Evolutionary conservation across 2,329 filamentous ascomycete species (phyloP).

Genomic region (Cladophialophora yegresii): DNA sequence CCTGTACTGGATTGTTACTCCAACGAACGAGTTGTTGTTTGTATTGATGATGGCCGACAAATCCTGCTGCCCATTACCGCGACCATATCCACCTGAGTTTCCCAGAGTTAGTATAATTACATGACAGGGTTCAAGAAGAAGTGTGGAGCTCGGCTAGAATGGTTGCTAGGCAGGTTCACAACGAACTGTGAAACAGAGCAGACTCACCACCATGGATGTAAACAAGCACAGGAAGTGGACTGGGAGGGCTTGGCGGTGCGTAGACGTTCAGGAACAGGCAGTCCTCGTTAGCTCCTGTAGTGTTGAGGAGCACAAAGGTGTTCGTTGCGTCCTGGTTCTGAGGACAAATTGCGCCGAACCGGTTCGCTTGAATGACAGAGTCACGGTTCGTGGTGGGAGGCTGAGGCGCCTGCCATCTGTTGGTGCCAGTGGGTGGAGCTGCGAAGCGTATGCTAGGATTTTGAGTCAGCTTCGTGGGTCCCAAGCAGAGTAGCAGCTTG

Average conservation of each 20-base stretch:
- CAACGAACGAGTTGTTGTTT: slow-evolving; percentile 53
- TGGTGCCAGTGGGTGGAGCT: slow-evolving; percentile 40
- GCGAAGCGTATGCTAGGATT: slow-evolving; percentile 43
- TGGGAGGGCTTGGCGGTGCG: slow-evolving; percentile 40
- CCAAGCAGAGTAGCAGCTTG: slow-evolving; percentile 18
- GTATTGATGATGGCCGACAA: slow-evolving; percentile 49
- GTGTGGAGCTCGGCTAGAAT: background rate
- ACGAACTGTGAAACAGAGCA: background rate
- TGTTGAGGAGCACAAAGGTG: slow-evolving; percentile 23
- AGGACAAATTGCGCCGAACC: slow-evolving; percentile 41
- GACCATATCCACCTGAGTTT: slow-evolving; percentile 40
- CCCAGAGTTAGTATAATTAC: background rate
- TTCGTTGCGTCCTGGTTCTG: slow-evolving; percentile 37
- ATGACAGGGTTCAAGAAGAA: background rate
- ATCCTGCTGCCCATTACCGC: slow-evolving; percentile 41
- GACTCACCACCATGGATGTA: slow-evolving; percentile 43
- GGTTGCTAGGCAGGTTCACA: background rate
- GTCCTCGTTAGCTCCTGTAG: slow-evolving; percentile 42
- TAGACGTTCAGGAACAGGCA: slow-evolving; percentile 49
- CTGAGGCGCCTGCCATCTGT: slow-evolving; percentile 43
- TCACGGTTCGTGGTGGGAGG: slow-evolving; percentile 36
- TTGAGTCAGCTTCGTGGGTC: slow-evolving; percentile 19
- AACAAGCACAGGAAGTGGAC: slow-evolving; percentile 42
- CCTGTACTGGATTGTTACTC: slow-evolving; percentile 55
- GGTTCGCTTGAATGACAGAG: slow-evolving; percentile 36